Conservation (phyloP, 768 basidiomycete genomes). For the Fomitopsis pulvina region DNA sequence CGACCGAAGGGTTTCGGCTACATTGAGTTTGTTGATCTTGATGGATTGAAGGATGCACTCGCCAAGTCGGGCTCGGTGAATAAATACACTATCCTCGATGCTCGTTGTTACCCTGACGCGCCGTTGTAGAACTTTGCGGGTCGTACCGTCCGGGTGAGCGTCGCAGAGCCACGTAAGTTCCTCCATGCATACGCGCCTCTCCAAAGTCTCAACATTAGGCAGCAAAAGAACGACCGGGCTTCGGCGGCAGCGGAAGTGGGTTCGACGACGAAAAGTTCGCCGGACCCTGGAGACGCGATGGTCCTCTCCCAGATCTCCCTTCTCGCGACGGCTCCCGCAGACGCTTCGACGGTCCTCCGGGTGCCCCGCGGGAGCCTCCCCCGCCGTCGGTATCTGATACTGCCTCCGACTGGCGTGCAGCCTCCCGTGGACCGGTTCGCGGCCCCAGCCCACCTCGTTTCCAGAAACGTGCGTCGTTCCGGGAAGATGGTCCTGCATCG, state of each 20-base stretch:
- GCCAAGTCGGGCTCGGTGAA: conserved; percentile 58
- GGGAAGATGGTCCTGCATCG: conserved; percentile 26
- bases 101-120: too few relatives aligned
- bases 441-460: conserved; percentile 32
- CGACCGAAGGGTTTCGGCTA: conserved; percentile 99
- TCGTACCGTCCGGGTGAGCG: conserved; percentile 81
- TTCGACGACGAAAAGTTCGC: conserved; percentile 79
- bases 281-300: conserved; percentile 80
- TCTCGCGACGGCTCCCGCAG: conserved; percentile 60
- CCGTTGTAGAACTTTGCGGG: conserved; percentile 57
- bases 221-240: conserved; percentile 74
- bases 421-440: conserved; percentile 32
- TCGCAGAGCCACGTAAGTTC: conserved; percentile 90
- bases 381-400: conserved; percentile 51
- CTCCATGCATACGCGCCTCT: conserved; percentile 1
- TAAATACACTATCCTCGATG: too few relatives aligned
- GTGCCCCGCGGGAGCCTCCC: conserved; percentile 31
- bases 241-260: conserved; percentile 39
- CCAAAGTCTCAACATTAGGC: conserved; percentile 10
- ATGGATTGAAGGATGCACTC: conserved; percentile 81
- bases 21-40: conserved; percentile 86
- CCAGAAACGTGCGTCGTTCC: conserved; percentile 52
- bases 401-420: conserved; percentile 68
- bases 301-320: conserved; percentile 69
- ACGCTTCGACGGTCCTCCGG: conserved; percentile 51